These are phyloP conservation scores for Knufia fluminis DNA, from an alignment of 2,329 filamentous ascomycete genomes.

Conservation along the genomic window DNA sequence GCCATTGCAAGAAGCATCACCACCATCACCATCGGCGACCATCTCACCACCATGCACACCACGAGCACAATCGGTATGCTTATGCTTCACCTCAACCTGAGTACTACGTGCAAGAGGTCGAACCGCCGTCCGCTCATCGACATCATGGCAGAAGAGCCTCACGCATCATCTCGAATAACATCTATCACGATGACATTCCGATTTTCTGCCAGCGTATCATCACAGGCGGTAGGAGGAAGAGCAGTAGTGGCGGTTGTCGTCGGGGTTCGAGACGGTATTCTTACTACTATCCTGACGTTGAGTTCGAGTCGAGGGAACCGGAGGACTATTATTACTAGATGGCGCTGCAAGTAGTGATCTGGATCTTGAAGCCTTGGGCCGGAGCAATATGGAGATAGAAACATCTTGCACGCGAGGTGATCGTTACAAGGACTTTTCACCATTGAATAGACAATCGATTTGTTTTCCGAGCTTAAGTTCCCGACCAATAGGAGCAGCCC, in stretches of 20 bases:
- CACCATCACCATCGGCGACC: neutral
- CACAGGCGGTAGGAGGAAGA: conserved; percentile 1
- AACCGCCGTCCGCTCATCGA: neutral
- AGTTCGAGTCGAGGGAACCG: conserved; percentile 1
- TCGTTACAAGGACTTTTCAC: no score
- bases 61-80: neutral
- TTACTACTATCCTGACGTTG: neutral
- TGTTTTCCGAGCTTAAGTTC: neutral
- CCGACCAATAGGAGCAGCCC: neutral
- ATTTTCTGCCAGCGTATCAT: conserved; percentile 3
- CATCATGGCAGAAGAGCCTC: neutral
- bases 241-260: neutral
- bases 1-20: neutral
- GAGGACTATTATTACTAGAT: neutral
- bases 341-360: no score
- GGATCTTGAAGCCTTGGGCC: neutral
- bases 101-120: neutral
- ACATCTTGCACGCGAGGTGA: neutral
- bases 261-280: neutral
- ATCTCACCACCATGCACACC: neutral
- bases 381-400: neutral
- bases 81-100: neutral
- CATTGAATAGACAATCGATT: neutral
- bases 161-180: neutral
- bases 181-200: neutral